Conservation (phyloP, 495 filamentous ascomycete genomes). For the Terfezia boudieri region DNA sequence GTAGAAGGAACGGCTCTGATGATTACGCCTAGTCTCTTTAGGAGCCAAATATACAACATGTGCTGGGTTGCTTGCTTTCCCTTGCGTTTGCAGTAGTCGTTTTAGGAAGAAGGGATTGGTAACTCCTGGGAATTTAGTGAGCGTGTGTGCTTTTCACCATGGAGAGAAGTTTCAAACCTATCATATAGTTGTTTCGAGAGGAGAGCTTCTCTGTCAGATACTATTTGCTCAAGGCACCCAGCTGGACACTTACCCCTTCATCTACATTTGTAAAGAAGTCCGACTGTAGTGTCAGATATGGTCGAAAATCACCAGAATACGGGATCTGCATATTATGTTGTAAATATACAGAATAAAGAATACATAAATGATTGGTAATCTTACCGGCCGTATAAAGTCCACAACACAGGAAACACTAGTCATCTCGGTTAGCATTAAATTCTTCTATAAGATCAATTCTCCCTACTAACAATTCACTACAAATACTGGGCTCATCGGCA, state of each 20-base stretch:
- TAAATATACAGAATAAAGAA: neutral
- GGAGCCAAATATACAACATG: constrained; percentile 17
- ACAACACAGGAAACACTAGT: neutral
- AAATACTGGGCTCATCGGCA: constrained; percentile 16
- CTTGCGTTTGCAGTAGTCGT: constrained; percentile 10
- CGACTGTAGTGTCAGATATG: constrained; percentile 19
- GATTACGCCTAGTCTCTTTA: constrained; percentile 11
- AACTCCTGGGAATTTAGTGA: constrained; percentile 1
- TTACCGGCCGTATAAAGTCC: constrained; percentile 16
- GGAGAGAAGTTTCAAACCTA: constrained; percentile 1
- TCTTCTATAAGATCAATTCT: neutral
- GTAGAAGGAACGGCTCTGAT: neutral
- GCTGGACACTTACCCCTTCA: constrained; percentile 12
- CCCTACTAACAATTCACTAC: constrained; percentile 11
- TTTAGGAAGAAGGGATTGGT: constrained; percentile 19
- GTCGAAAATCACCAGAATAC: constrained; percentile 16
- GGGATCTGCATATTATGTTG: constrained; percentile 14
- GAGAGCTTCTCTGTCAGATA: constrained; percentile 6
- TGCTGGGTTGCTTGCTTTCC: constrained; percentile 13
- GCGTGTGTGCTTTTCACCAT: too few species aligned
- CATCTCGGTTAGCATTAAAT: neutral
- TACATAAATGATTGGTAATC: neutral
- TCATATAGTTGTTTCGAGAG: constrained; percentile 15
- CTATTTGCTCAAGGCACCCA: neutral
- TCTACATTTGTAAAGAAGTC: constrained; percentile 17